Percentiles rank a stretch among this genome's conserved stretches.
Conservation (phyloP, 345 rosid genomes). For the Pistacia integerrima region DNA sequence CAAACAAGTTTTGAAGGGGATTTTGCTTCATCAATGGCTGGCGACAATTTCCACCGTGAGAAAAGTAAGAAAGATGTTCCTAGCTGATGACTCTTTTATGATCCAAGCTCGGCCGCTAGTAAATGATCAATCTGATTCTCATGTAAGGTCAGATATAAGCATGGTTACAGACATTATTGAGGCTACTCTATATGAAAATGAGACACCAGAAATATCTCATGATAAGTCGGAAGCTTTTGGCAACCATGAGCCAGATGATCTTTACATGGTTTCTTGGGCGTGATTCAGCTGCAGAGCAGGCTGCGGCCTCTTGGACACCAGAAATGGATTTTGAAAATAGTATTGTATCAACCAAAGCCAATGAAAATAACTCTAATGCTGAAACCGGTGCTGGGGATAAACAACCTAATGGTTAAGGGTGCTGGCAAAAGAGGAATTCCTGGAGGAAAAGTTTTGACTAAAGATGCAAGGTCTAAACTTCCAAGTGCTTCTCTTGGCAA, state of each 20-base stretch:
- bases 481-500: constrained; percentile 45
- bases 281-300: constrained; percentile 49
- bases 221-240: constrained; percentile 27
- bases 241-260: constrained; percentile 83
- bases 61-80: constrained; percentile 50
- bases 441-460: constrained; percentile 40
- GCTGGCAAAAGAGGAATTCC: constrained; percentile 33
- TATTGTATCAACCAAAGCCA: constrained; percentile 40
- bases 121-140: constrained; percentile 49
- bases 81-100: constrained; percentile 88
- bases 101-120: constrained; percentile 54
- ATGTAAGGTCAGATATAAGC: constrained; percentile 54
- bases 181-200: constrained; percentile 42
- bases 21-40: constrained; percentile 39
- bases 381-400: constrained; percentile 38
- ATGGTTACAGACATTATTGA: constrained; percentile 65
- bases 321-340: constrained; percentile 71
- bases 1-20: constrained; percentile 47
- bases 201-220: constrained; percentile 30
- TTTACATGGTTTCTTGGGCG: constrained; percentile 89
- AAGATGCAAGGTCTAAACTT: constrained; percentile 56
- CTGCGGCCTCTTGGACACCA: constrained; percentile 66
- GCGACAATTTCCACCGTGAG: constrained; percentile 29
- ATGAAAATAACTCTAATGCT: constrained; percentile 31
- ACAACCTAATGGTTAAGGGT: constrained; percentile 20